Percentiles rank a stretch among this genome's conserved stretches.
Evolutionary conservation across 129 eudicot species (phyloP).

Genomic region (sunflower (Helianthus annuus)): HanXRQr2.0-SUNRISE NC_035434.2:16466337-16466836

Average conservation of each 20-base stretch:
- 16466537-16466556: slow-evolving; percentile 50
- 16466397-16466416: slow-evolving; percentile 54
- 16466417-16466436: slow-evolving; percentile 56
- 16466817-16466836: slow-evolving; percentile 6
- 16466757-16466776: not conserved
- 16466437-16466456: slow-evolving; percentile 32
- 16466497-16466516: slow-evolving; percentile 34
- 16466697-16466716: slow-evolving; percentile 35
- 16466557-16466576: slow-evolving; percentile 51
- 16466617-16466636: slow-evolving; percentile 28
- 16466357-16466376: slow-evolving; percentile 64
- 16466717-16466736: slow-evolving; percentile 4
- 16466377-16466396: slow-evolving; percentile 56
- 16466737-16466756: not conserved
- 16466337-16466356: slow-evolving; percentile 59
- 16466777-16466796: slow-evolving; percentile 6
- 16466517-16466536: slow-evolving; percentile 7
- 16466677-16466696: slow-evolving; percentile 40
- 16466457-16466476: not conserved
- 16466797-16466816: slow-evolving; percentile 14
- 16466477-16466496: slow-evolving; percentile 28
- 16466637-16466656: slow-evolving; percentile 17
- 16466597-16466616: slow-evolving; percentile 29
- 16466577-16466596: slow-evolving; percentile 58
- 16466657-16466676: slow-evolving; percentile 39